Base-by-base conservation (phyloP, 495 filamentous ascomycete species). In the Xeromyces bisporus region DNA sequence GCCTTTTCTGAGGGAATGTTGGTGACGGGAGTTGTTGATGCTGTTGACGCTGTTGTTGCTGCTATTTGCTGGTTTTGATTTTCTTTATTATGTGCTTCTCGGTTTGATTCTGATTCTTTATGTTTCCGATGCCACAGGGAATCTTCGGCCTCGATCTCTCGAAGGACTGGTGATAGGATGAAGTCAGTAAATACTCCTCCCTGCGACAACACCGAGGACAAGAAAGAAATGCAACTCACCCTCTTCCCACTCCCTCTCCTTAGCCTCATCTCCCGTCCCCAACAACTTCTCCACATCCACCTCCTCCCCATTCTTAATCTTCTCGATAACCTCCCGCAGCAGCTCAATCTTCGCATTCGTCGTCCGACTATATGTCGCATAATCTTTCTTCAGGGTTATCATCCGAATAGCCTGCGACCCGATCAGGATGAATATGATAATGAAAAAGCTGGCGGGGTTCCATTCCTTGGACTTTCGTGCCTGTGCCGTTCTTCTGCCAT, bases 381-480 rank as follows among this genome's bases (percentile, higher is more conserved):
- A 81, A 9, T 86, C 74, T 33, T 77, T 80, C 50, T 71, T 77
- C 38, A 96, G 47, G 5, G 72, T 62, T 35, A 99, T 77, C 68
- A 87, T 76, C 37, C 93, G 77, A 41, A 99, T 93, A 8, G 85
- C 76, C 54, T 94, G 87, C 35, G 81, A 91, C 1, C 89, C 91
- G 40, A 94, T 86, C 37, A 93, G 66, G 24, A 93, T 63, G 43
- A 82, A 85, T 32, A 94, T 85, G 46, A 81, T 58, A 42, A 99
- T 89, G 59, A 77, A 94, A 44, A 84, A 85, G 1, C 81, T 94
- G 9, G 81, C 81, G 1, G 89, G 91, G 41, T 94, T 96, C 83
- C 82, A 92, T 40, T 73, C 72, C 40, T 76, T 83, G 10, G 65
- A 62, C 32, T 66, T 60, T 36, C 69, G 33, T 16, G 17, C 18